Percentiles rank a stretch among this genome's conserved stretches.
Evolutionary conservation across 2,329 filamentous ascomycete species (phyloP).

Genomic region (Aureobasidium sp.): DNA sequence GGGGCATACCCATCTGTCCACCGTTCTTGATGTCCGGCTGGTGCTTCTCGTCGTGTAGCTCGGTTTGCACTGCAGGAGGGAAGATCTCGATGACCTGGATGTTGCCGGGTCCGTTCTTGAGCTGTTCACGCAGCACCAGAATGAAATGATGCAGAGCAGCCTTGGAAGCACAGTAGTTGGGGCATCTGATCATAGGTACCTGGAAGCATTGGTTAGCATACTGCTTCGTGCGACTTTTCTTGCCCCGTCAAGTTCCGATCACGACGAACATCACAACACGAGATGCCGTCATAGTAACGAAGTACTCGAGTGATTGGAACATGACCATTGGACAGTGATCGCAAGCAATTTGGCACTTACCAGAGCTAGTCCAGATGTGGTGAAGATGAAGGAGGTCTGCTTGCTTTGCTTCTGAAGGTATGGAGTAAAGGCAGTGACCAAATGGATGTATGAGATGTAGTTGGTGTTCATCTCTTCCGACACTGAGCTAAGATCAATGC

Average conservation of each 20-base stretch:
- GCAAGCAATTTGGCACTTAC: conserved; percentile 20
- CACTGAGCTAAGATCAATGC: conserved; percentile 36
- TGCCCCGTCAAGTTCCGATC: not conserved
- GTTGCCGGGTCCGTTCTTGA: conserved; percentile 37
- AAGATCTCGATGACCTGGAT: conserved; percentile 49
- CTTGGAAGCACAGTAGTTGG: conserved; percentile 49
- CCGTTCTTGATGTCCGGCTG: conserved; percentile 44
- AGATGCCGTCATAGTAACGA: not conserved
- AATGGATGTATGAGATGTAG: conserved; percentile 41
- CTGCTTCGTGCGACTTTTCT: not conserved
- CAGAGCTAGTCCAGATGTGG: conserved; percentile 44
- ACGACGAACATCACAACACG: not conserved
- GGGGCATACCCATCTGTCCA: conserved; percentile 44
- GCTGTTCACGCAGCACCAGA: conserved; percentile 43
- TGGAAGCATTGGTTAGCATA: not conserved
- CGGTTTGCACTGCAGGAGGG: conserved; percentile 49
- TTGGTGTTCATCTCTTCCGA: conserved; percentile 44
- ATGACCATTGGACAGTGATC: not conserved
- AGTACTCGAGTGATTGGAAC: not conserved
- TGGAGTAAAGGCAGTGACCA: conserved; percentile 44
- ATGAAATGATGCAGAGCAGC: conserved; percentile 49
- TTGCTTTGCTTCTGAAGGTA: conserved; percentile 39
- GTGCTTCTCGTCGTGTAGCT: conserved; percentile 47
- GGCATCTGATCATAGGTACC: conserved; percentile 36
- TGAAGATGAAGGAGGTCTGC: conserved; percentile 38